Percentiles rank a stretch among this genome's conserved stretches.
Conservation (phyloP, 176 grass and related monocot species). For the Juncus effusus region DNA sequence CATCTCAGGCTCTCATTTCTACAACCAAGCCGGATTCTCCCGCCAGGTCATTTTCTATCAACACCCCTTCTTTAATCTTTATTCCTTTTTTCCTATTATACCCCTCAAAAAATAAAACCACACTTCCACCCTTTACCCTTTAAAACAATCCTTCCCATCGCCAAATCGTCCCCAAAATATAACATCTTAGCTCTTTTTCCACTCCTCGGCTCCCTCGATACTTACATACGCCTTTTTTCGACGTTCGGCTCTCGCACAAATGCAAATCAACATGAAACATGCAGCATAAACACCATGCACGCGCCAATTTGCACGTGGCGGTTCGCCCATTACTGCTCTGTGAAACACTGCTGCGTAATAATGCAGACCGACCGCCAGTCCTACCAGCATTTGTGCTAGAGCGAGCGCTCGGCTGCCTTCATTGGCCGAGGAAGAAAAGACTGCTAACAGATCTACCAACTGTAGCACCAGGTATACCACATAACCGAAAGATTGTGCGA, state of each 20-base stretch:
- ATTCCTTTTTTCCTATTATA: slow-evolving; percentile 3
- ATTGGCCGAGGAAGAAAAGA: slow-evolving; percentile 46
- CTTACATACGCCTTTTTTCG: slow-evolving; percentile 82
- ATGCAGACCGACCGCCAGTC: slow-evolving; percentile 76
- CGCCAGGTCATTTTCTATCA: slow-evolving; percentile 29
- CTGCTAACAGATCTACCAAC: slow-evolving; percentile 70
- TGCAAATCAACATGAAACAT: slow-evolving; percentile 76
- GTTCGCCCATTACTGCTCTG: slow-evolving; percentile 70
- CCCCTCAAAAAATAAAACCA: slow-evolving; percentile 16
- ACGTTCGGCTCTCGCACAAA: slow-evolving; percentile 69
- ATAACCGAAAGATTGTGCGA: slow-evolving; percentile 80
- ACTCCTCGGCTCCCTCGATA: slow-evolving; percentile 57
- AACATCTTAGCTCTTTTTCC: slow-evolving; percentile 70
- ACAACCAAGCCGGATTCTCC: slow-evolving; percentile 20
- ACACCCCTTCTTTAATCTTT: slow-evolving; percentile 2
- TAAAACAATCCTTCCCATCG: neutral
- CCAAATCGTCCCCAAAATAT: neutral
- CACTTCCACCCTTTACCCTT: neutral
- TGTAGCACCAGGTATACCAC: slow-evolving; percentile 75
- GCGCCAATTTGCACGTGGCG: slow-evolving; percentile 80
- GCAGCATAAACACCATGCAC: slow-evolving; percentile 82
- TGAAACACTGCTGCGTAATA: slow-evolving; percentile 96
- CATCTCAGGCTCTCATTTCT: neutral
- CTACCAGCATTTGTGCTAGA: slow-evolving; percentile 87
- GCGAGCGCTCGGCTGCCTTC: slow-evolving; percentile 52